Percentiles rank a stretch among this genome's conserved stretches.
These are phyloP conservation scores for Suhomyces xylopsoci DNA, from an alignment of 805 yeast genomes.

Conservation along the genomic window DNA sequence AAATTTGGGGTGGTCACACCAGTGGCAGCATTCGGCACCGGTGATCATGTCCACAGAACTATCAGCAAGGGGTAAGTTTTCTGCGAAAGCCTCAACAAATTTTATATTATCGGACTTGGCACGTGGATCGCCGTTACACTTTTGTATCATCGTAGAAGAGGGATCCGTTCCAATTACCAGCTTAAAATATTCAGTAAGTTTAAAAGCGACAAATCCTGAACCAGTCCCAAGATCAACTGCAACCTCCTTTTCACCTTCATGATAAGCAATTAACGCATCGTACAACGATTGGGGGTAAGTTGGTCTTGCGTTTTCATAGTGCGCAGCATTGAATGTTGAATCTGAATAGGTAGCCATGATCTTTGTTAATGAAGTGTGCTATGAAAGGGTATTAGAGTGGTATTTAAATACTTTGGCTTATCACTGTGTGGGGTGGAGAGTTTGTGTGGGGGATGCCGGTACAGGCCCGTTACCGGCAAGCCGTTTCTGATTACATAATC, in stretches of 20 bases:
- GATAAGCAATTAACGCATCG: slow-evolving; percentile 39
- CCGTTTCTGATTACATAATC: neutral
- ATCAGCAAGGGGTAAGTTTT: slow-evolving; percentile 20
- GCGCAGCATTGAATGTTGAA: slow-evolving; percentile 46
- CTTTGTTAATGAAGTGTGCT: neutral
- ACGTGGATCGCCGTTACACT: slow-evolving; percentile 20
- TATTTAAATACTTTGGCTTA: neutral
- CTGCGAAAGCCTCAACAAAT: slow-evolving; percentile 26
- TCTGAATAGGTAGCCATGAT: slow-evolving; percentile 69
- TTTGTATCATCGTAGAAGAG: slow-evolving; percentile 52
- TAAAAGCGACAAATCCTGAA: slow-evolving; percentile 68
- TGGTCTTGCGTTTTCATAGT: slow-evolving; percentile 63
- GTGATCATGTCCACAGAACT: slow-evolving; percentile 59
- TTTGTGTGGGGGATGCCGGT: neutral
- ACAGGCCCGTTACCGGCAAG: neutral
- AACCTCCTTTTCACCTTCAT: slow-evolving; percentile 19
- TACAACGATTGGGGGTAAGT: slow-evolving; percentile 56
- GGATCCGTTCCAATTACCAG: slow-evolving; percentile 62
- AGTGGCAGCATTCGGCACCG: slow-evolving; percentile 86
- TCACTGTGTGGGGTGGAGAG: neutral
- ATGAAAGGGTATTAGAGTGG: neutral
- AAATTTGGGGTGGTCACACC: slow-evolving; percentile 63
- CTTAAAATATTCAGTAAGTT: slow-evolving; percentile 44
- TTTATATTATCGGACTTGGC: slow-evolving; percentile 13
- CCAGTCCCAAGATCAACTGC: slow-evolving; percentile 80